Evolutionary conservation across 805 yeast genomes (phyloP), one percentile per base, ranked within the genome.

Genomic region (Cyberlindnera lachancei): DNA sequence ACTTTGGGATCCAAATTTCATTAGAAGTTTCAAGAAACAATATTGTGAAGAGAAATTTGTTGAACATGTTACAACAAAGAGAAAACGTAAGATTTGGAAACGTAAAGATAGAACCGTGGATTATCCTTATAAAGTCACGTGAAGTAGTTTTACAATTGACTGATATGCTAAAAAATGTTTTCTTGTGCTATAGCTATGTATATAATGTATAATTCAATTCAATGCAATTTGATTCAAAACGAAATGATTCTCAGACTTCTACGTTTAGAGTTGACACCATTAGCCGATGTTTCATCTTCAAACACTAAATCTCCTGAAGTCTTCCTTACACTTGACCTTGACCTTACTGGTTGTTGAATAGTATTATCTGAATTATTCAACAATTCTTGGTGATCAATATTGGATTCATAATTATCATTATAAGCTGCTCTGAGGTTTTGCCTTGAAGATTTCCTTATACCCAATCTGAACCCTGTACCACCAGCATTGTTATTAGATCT

Each of bases 1-100:
- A 53, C 67, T 92, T 31, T 92, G 98, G 98, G 98, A 92, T 55
- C 98, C 98, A 3, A 64, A 75, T 25, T 92, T 90, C 48, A 87
- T 92, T 41, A 70, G 83, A 45, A 48, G 53, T 28, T 82, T 78
- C 59, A 83, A 82, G 53, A 64, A 62, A 39, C 56, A 67, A 35
- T 50, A 70, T 44, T 86, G 96, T 56, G 88, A 80, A 36, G 87
- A 85, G 44, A 74, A 78, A 38, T 86, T 83, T 58, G 95, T 80
- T 14, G 95, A 87, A 48, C 90, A 86, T 55, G 75, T 78, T 15
- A 70, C 74, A 8, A 82, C 84, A 15, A 84, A 83, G 64, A 79
- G 72, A 64, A 85, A 83, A 76, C 82, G 81, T 74, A 85, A 81
- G 65, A 73, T 86, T 37, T 90, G 97, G 97, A 79, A 84, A 55